phyloP scores from a whole-genome alignment of 495 filamentous ascomycete genomes.

The Aspergillus avenaceus region DNA sequence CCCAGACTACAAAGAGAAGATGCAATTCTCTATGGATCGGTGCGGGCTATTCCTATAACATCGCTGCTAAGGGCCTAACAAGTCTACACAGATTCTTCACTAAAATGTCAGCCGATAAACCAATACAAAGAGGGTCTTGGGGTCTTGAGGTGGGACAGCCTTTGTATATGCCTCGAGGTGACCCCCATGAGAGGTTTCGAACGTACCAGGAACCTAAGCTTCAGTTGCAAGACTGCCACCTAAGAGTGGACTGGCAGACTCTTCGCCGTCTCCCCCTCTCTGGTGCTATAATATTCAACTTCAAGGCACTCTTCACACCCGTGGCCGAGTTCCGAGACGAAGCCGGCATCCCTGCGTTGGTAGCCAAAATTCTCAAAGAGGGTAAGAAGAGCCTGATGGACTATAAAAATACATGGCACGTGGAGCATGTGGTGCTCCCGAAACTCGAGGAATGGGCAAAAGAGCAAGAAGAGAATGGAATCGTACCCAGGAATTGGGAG shows the following conservation, averaged over 20 bases:
- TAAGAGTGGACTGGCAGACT: constrained; percentile 94
- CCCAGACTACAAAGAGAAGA: constrained; percentile 88
- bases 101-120: constrained; percentile 66
- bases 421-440: constrained; percentile 71
- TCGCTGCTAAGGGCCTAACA: no score
- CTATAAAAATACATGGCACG: constrained; percentile 85
- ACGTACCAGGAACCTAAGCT: constrained; percentile 53
- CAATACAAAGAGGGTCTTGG: constrained; percentile 89
- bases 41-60: constrained; percentile 25
- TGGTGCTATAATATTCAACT: constrained; percentile 79
- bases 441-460: constrained; percentile 60
- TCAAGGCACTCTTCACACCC: constrained; percentile 84
- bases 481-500: constrained; percentile 63
- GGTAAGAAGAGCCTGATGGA: constrained; percentile 73
- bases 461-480: constrained; percentile 65
- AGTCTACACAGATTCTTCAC: constrained; percentile 62
- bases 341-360: constrained; percentile 64
- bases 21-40: constrained; percentile 86
- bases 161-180: constrained; percentile 73
- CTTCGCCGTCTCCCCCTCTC: constrained; percentile 76
- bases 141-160: constrained; percentile 73
- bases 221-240: constrained; percentile 54
- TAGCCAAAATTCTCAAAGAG: constrained; percentile 63
- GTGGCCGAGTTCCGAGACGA: constrained; percentile 70
- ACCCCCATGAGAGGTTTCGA: constrained; percentile 60